Evolutionary conservation across 768 basidiomycete species (phyloP).

Genomic region (Serendipita sp.): DNA sequence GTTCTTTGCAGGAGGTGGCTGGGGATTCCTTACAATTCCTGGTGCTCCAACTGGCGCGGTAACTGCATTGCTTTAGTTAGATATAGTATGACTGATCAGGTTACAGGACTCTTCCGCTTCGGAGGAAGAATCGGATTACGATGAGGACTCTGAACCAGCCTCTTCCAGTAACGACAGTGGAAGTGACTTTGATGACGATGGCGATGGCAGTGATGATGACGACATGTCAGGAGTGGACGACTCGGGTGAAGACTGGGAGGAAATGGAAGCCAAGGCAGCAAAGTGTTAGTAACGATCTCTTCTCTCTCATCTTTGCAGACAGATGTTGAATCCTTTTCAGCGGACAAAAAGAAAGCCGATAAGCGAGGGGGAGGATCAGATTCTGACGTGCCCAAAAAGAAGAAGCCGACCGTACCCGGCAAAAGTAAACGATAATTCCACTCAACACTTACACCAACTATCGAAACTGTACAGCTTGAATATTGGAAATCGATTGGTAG

Average conservation of each 20-base stretch:
- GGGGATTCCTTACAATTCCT: constrained; percentile 72
- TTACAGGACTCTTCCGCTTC: constrained; percentile 6
- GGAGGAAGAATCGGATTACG: constrained; percentile 28
- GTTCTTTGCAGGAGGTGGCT: constrained; percentile 94
- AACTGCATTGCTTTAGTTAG: constrained; percentile 15
- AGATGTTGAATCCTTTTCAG: constrained; percentile 14
- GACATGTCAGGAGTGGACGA: constrained; percentile 52
- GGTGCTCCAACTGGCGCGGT: constrained; percentile 48
- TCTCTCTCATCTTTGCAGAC: background rate
- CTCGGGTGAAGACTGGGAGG: constrained; percentile 90
- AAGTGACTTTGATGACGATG: constrained; percentile 38
- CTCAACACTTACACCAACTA: background rate
- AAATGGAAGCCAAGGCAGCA: constrained; percentile 80
- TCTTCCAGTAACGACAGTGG: constrained; percentile 47
- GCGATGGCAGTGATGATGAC: constrained; percentile 41
- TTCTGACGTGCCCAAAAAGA: constrained; percentile 25
- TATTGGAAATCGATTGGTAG: background rate
- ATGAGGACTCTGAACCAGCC: constrained; percentile 49
- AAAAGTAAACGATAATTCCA: background rate
- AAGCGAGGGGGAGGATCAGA: constrained; percentile 23
- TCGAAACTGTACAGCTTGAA: background rate
- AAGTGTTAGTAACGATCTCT: constrained; percentile 43
- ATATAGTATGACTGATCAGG: background rate
- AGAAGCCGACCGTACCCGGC: constrained; percentile 13
- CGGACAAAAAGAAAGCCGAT: constrained; percentile 31